Percentiles rank a stretch among this genome's conserved stretches.
phyloP scores from a whole-genome alignment of 345 rosid species.

The Dipteronia dyeriana region DNA sequence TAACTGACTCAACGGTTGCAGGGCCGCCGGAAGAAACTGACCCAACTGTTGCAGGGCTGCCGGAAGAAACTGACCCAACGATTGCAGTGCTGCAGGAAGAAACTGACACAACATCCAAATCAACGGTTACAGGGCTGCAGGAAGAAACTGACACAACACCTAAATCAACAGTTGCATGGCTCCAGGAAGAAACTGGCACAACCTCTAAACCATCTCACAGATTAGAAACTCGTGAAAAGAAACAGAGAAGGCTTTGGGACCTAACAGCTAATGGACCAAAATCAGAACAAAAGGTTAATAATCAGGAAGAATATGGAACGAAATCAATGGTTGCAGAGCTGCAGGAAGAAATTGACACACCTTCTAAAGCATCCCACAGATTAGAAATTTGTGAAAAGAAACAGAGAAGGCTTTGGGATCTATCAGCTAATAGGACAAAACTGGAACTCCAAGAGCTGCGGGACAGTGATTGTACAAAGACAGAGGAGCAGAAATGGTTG shows the following conservation, averaged over 20 bases:
- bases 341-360: conserved; percentile 26
- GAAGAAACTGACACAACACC: conserved; percentile 15
- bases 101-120: conserved; percentile 6
- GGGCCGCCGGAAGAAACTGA: conserved; percentile 14
- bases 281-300: conserved; percentile 28
- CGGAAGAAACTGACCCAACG: conserved; percentile 20
- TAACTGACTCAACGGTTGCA: background rate
- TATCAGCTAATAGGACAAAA: conserved; percentile 28
- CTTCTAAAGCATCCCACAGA: conserved; percentile 14
- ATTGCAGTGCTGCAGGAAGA: conserved; percentile 30
- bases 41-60: conserved; percentile 23
- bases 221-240: conserved; percentile 30
- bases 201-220: conserved; percentile 14
- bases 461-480: conserved; percentile 20
- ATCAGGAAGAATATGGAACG: conserved; percentile 37
- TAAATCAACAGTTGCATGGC: conserved; percentile 23
- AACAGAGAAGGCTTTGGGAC: conserved; percentile 35
- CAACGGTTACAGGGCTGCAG: conserved; percentile 24
- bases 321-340: conserved; percentile 27
- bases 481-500: conserved; percentile 15
- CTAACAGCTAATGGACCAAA: conserved; percentile 31
- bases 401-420: conserved; percentile 36
- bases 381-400: conserved; percentile 31
- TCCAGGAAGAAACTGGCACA: conserved; percentile 21
- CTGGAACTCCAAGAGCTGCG: conserved; percentile 30